Evolutionary conservation across 2,329 filamentous ascomycete species (phyloP).

Genomic region (Alternaria infectoria): DNA sequence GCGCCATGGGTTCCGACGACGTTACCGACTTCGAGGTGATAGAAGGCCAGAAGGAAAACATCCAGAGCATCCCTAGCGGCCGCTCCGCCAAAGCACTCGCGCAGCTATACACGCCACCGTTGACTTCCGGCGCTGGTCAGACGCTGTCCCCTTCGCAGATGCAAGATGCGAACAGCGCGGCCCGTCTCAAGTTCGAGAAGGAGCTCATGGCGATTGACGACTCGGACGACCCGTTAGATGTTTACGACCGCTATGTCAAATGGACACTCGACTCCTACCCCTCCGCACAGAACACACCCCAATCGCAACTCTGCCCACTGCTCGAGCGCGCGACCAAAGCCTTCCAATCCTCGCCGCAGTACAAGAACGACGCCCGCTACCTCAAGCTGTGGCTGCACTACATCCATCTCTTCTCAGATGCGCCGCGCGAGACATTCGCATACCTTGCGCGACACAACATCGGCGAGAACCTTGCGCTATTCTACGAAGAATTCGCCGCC

Average conservation of each 20-base stretch:
- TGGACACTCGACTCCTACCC: slow-evolving; percentile 97
- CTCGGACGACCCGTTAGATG: slow-evolving; percentile 91
- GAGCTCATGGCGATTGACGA: slow-evolving; percentile 81
- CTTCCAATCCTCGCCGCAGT: slow-evolving; percentile 83
- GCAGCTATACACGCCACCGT: slow-evolving; percentile 73
- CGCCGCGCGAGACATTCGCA: slow-evolving; percentile 90
- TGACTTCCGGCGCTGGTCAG: slow-evolving; percentile 55
- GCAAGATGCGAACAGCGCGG: slow-evolving; percentile 77
- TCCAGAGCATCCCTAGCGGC: slow-evolving; percentile 87
- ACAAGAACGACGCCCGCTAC: slow-evolving; percentile 95
- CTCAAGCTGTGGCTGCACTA: slow-evolving; percentile 94
- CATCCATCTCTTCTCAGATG: slow-evolving; percentile 88
- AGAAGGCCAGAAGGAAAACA: slow-evolving; percentile 97
- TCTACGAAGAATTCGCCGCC: slow-evolving; percentile 94
- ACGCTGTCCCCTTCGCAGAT: slow-evolving; percentile 68
- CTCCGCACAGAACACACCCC: slow-evolving; percentile 85
- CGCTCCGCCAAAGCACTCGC: slow-evolving; percentile 89
- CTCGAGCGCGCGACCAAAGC: slow-evolving; percentile 92
- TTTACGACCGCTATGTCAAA: slow-evolving; percentile 95
- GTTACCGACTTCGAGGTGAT: slow-evolving; percentile 82
- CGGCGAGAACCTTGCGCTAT: slow-evolving; percentile 85
- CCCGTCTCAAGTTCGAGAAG: slow-evolving; percentile 82
- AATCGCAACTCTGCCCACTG: slow-evolving; percentile 86
- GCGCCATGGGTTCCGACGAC: slow-evolving; percentile 54
- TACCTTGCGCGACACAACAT: slow-evolving; percentile 89